Percentiles rank a stretch among this genome's conserved stretches.
Conservation (phyloP, 495 filamentous ascomycete species). For the Tuber indicum region DNA sequence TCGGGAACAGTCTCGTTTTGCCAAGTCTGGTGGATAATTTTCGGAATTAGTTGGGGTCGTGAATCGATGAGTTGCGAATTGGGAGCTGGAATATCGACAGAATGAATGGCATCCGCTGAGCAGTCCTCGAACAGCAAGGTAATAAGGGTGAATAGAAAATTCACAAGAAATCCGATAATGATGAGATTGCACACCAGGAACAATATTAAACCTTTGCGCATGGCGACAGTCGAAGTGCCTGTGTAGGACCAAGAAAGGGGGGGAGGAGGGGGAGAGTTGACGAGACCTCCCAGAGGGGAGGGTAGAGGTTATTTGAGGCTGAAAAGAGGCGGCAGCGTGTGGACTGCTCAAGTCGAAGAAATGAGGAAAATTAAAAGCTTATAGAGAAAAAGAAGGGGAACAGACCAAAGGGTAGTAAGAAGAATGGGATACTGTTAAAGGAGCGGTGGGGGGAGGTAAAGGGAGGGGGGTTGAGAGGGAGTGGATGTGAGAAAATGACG, state of each 20-base stretch:
- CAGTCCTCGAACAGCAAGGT: constrained; percentile 63
- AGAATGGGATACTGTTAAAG: not conserved
- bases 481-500: not conserved
- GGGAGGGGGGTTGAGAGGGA: not conserved
- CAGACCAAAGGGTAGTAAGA: not conserved
- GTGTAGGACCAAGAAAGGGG: not conserved
- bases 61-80: constrained; percentile 53
- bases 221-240: constrained; percentile 40
- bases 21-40: constrained; percentile 88
- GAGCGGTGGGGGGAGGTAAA: not conserved
- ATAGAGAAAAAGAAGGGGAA: not conserved
- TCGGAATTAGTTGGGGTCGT: constrained; percentile 66
- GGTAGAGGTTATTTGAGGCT: constrained; percentile 22
- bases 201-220: constrained; percentile 59
- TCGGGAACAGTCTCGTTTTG: constrained; percentile 67
- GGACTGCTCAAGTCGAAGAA: not conserved
- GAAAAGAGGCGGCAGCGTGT: constrained; percentile 11
- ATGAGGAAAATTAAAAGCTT: not conserved
- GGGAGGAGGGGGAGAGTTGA: not conserved
- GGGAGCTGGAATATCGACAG: constrained; percentile 58
- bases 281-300: not conserved
- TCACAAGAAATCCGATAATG: constrained; percentile 54
- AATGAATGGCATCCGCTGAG: constrained; percentile 57
- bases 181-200: constrained; percentile 58
- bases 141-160: constrained; percentile 59